Evolutionary conservation across 768 basidiomycete species (phyloP).

Genomic region (Clitopilus passeckerianus): DNA sequence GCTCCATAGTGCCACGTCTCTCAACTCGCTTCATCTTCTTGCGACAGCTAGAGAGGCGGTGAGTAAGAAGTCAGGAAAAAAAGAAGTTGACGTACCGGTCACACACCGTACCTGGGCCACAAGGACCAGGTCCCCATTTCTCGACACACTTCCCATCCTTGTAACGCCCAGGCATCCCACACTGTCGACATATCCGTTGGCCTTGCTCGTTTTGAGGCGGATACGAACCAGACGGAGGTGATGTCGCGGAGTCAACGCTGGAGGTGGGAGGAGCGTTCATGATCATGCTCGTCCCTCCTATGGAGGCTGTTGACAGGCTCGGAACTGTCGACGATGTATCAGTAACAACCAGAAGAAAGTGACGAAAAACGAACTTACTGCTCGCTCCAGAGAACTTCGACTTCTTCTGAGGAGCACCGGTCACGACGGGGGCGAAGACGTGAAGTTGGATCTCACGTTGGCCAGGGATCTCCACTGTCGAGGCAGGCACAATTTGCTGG

Average conservation of each 20-base stretch:
- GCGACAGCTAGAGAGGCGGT: constrained; percentile 71
- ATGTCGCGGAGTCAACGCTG: constrained; percentile 4
- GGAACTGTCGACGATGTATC: background rate
- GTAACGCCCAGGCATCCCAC: constrained; percentile 68
- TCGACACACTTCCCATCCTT: constrained; percentile 85
- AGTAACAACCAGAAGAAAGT: background rate
- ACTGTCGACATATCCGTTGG: constrained; percentile 74
- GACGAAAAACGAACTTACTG: background rate
- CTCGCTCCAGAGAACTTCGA: constrained; percentile 33
- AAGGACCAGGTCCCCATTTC: constrained; percentile 84
- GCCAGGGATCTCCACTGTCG: constrained; percentile 17
- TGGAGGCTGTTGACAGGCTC: background rate
- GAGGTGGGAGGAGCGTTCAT: background rate
- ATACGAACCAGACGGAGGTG: constrained; percentile 24
- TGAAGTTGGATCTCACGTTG: constrained; percentile 54
- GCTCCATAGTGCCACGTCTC: constrained; percentile 60
- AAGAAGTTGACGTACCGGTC: constrained; percentile 47
- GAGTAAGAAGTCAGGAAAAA: background rate
- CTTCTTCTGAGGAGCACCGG: constrained; percentile 70
- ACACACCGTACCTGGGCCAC: constrained; percentile 80
- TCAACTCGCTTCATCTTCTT: constrained; percentile 88
- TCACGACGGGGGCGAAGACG: constrained; percentile 70
- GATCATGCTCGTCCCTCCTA: background rate
- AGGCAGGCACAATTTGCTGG: constrained; percentile 7
- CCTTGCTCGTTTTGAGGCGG: constrained; percentile 54